Evolutionary conservation across 2,329 filamentous ascomycete genomes (phyloP), one percentile per base, ranked within the genome.

Genomic region (Neocucurbitaria cava): DNA sequence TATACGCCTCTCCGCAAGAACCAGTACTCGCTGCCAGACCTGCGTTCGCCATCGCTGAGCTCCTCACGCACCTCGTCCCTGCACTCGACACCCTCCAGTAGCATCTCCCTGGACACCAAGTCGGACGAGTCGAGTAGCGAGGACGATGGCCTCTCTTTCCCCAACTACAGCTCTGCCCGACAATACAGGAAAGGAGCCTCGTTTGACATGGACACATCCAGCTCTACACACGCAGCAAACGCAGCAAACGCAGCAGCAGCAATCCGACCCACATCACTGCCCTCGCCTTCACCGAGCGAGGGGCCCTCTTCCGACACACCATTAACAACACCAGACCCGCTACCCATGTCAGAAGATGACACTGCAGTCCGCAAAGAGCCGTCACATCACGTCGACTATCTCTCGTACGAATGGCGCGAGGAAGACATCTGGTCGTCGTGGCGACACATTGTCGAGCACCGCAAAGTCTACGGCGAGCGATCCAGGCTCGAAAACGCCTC

Each of bases 381-480:
- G 1, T 92, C 92, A 41, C 84, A 92, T 61, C 92, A 96, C 77
- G 93, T 96, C n/a, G 93, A 96, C 77, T 96, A 96, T 72, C 84
- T 97, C 42, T 96, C 93, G 17, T 91, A 98, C 71, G 87, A 94
- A 58, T 96, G 94, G 91, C 87, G 85, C 59, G 92, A 97, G 76
- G 93, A 98, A 75, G 94, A 99, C 76, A 96, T 98, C 23, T 98
- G 93, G 93, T 89, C 91, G 5, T 97, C 94, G 1, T 98, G 95
- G 95, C 88, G 92, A 71, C 95, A 96, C 72, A 91, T 98, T 65
- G 87, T 93, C 15, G 88, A 90, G 24, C 90, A 91, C 68, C 84
- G 89, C 66, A 87, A 87, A 55, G 85, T 91, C 48, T 96, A 96
- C 62, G 87, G 86, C 65, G 94, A 97, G 74, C 86, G 89, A 31